Conservation (phyloP, 2,329 filamentous ascomycete genomes). For the Coniochaeta sp. region DNA sequence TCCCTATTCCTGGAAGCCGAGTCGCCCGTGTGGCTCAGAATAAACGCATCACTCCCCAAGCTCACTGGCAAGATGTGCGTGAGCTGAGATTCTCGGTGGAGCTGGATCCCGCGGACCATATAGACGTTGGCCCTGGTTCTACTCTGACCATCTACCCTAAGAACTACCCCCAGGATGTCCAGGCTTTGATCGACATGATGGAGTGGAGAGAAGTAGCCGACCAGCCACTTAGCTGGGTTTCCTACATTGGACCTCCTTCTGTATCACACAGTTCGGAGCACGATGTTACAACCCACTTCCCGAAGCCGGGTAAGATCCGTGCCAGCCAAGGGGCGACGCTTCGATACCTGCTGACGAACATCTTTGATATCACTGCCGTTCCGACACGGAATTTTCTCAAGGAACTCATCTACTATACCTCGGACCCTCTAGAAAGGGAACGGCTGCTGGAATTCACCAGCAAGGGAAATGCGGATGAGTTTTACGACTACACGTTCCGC, state of each 20-base stretch:
- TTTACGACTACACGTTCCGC: conserved; percentile 92
- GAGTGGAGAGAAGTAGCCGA: conserved; percentile 71
- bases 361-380: conserved; percentile 84
- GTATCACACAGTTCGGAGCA: conserved; percentile 10
- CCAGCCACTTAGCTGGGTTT: conserved; percentile 41
- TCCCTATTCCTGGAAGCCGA: conserved; percentile 51
- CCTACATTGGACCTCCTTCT: neutral
- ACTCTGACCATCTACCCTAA: conserved; percentile 78
- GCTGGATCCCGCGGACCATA: conserved; percentile 8
- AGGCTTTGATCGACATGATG: conserved; percentile 71
- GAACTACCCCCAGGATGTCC: conserved; percentile 77
- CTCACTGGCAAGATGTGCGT: conserved; percentile 93
- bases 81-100: conserved; percentile 55
- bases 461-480: conserved; percentile 75
- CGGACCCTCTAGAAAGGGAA: conserved; percentile 65
- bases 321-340: conserved; percentile 48
- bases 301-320: conserved; percentile 23
- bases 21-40: conserved; percentile 57
- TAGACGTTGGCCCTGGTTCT: conserved; percentile 61
- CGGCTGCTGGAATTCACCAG: conserved; percentile 77
- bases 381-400: conserved; percentile 83
- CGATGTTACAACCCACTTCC: conserved; percentile 6
- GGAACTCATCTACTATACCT: conserved; percentile 67
- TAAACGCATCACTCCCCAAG: conserved; percentile 60
- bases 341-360: conserved; percentile 68